Evolutionary conservation across 352 stramenopile species (phyloP).

Genomic region (Detonula confervacea): DNA sequence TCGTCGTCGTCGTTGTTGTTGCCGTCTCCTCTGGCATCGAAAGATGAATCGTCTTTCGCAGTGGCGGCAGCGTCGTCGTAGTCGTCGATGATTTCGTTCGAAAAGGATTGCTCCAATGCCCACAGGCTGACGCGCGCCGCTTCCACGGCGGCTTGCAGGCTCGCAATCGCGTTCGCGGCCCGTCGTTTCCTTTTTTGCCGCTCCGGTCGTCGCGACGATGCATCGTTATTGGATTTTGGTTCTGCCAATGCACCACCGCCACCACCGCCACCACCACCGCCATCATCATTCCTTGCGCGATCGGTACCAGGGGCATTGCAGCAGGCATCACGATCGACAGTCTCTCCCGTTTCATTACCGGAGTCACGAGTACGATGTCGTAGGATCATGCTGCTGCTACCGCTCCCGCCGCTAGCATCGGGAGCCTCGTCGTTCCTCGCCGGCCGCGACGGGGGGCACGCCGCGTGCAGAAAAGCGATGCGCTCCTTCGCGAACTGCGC

Average conservation of each 20-base stretch:
- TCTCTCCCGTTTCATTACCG: too few species aligned
- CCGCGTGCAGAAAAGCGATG: constrained; percentile 21
- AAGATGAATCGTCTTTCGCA: not conserved
- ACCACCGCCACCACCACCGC: too few species aligned
- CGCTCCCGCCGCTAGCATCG: too few species aligned
- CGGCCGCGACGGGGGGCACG: constrained; percentile 11
- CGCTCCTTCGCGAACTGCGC: constrained; percentile 20
- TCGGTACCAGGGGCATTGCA: too few species aligned
- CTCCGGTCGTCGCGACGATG: not conserved
- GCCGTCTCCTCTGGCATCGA: too few species aligned
- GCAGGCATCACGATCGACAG: too few species aligned
- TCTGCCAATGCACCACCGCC: not conserved
- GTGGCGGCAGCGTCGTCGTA: not conserved
- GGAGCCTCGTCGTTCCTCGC: too few species aligned
- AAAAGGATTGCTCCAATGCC: constrained; percentile 30
- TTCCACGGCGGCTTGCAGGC: constrained; percentile 34
- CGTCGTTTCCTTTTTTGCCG: not conserved
- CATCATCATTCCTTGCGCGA: too few species aligned
- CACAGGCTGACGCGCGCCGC: constrained; percentile 33
- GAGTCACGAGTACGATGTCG: too few species aligned
- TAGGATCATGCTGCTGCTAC: too few species aligned
- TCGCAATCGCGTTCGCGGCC: constrained; percentile 12
- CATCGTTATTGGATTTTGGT: too few species aligned
- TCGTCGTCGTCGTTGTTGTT: not conserved
- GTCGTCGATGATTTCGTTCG: not conserved